These are phyloP conservation scores for Talaromyces sp. DNA, from an alignment of 2,329 filamentous ascomycete species.

Conservation along the genomic window DNA sequence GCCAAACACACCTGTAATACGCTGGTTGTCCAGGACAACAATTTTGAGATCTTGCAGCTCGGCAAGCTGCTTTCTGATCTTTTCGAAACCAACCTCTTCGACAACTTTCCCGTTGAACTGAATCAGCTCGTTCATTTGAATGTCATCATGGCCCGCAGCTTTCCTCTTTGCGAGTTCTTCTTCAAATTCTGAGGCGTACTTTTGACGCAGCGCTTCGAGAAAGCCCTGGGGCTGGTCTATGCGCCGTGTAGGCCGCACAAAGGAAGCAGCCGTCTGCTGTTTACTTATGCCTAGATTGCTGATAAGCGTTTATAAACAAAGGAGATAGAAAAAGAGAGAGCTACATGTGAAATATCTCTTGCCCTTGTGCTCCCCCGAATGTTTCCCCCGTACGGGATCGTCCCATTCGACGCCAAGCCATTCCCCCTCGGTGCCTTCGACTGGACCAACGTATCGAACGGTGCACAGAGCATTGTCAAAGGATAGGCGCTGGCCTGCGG, in stretches of 20 bases:
- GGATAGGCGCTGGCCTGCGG: slow-evolving; percentile 70
- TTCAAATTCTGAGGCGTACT: slow-evolving; percentile 66
- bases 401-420: slow-evolving; percentile 99
- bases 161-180: slow-evolving; percentile 21
- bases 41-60: slow-evolving; percentile 70
- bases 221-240: slow-evolving; percentile 67
- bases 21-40: slow-evolving; percentile 73
- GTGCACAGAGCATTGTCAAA: slow-evolving; percentile 76
- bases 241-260: slow-evolving; percentile 71
- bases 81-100: slow-evolving; percentile 92
- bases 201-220: slow-evolving; percentile 70
- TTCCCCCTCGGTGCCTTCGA: slow-evolving; percentile 67
- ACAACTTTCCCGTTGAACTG: slow-evolving; percentile 75
- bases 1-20: slow-evolving; percentile 45
- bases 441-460: slow-evolving; percentile 72
- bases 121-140: slow-evolving; percentile 49
- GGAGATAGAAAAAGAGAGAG: slow-evolving; percentile 1
- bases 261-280: slow-evolving; percentile 71
- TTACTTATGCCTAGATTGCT: slow-evolving; percentile 50
- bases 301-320: slow-evolving; percentile 13
- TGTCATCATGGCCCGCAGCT: not conserved
- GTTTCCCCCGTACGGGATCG: slow-evolving; percentile 77
- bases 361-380: slow-evolving; percentile 77
- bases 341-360: slow-evolving; percentile 77
- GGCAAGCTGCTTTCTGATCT: slow-evolving; percentile 75